Conservation (phyloP, 23 red algal species). For the Gracilaria domingensis region DNA sequence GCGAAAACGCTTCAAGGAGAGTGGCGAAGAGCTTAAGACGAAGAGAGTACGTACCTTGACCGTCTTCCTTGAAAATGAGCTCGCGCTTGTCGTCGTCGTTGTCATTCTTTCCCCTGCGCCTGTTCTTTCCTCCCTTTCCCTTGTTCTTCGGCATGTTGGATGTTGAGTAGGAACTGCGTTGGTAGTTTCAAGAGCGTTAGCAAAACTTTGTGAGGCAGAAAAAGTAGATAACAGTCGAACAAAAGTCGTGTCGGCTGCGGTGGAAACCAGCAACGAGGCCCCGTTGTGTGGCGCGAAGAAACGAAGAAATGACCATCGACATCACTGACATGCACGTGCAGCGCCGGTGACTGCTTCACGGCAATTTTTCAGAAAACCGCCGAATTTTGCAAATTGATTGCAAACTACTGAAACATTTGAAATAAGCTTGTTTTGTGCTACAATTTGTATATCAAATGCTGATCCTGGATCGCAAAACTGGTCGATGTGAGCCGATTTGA, state of each 20-base stretch:
- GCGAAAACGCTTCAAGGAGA: neutral
- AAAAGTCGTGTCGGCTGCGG: neutral
- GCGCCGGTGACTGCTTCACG: too few relatives aligned
- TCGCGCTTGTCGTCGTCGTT: slow-evolving; percentile 98
- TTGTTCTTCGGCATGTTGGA: slow-evolving; percentile 96
- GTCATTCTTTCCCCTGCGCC: slow-evolving; percentile 98
- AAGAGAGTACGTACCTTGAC: slow-evolving; percentile 87
- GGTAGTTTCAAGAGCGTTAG: neutral
- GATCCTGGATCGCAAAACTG: too few relatives aligned
- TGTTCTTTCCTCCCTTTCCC: slow-evolving; percentile 99
- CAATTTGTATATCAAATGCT: neutral
- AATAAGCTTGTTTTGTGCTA: too few relatives aligned
- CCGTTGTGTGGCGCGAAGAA: too few relatives aligned
- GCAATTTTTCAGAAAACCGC: too few relatives aligned
- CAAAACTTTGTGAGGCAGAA: neutral
- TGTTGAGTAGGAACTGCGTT: neutral
- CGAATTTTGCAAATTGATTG: too few relatives aligned
- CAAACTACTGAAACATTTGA: too few relatives aligned
- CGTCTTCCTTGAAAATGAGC: slow-evolving; percentile 97
- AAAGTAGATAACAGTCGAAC: too few relatives aligned
- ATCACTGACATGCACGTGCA: too few relatives aligned
- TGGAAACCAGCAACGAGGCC: too few relatives aligned
- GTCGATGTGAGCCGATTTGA: neutral
- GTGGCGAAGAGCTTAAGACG: neutral
- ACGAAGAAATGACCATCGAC: too few relatives aligned